Evolutionary conservation across 108 stramenopile species (phyloP), one percentile per base, ranked within the genome.

Genomic region (Cyclostephanos tholiformis): DNA sequence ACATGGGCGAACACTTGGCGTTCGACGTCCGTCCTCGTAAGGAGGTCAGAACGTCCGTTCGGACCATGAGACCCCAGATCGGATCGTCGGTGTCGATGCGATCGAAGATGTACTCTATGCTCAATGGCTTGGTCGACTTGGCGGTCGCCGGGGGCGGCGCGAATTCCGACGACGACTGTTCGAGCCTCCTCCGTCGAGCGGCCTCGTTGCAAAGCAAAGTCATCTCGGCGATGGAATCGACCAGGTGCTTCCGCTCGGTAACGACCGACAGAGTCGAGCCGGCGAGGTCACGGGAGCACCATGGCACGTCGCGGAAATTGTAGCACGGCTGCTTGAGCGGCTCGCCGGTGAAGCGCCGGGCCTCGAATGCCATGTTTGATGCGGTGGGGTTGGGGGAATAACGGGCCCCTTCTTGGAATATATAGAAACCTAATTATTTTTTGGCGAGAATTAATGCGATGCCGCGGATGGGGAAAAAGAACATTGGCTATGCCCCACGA

Each of bases 81-180:
- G 96, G 96, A 79, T 97, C 96, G 71, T 97, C 96, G 16, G 94
- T 87, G 64, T 97, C 96, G 60, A 95, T 82, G 6, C 96, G 88
- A 77, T 97, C 96, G 23, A 93, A 92, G 65, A 97, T 91, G 71
- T 97, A 97, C 67, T 97, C 96, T 19, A 97, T 79, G 65, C 86
- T 86, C 17, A 97, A 72, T 0, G 96, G 94, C 69, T 97, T 97
- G 68, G 84, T 66, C 46, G 65, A 38, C 19, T 59, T 44, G 59
- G 61, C 65, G 32, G 56, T 65, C 74, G 69, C 67, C 43, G 39
- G 26, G 7, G 61, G 39, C 17, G 73, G 16, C 0, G 65, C 19
- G 26, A 30, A 35, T 23, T 6, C 44, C 23, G 55, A 20, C 11
- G 29, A 9, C 14, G 48, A 23, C 26, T 63, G 51, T 16, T 30